phyloP scores from a whole-genome alignment of 805 yeast genomes.

The Kazachstania kunashirensis region DNA sequence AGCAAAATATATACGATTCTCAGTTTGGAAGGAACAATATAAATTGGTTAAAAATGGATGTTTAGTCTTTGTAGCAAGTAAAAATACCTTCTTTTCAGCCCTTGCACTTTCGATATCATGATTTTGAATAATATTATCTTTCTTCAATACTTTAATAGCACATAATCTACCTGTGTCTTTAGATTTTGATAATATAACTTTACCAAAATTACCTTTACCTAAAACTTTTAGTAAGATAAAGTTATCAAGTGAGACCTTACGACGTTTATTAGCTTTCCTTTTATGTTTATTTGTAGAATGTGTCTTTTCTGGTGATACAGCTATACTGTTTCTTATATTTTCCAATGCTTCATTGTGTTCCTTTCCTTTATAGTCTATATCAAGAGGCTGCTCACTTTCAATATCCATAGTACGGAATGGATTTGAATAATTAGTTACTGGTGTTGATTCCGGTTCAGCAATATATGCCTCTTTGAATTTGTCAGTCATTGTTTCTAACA shows the following conservation, averaged over 20 bases:
- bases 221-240: constrained; percentile 88
- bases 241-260: constrained; percentile 86
- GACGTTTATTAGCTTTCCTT: constrained; percentile 34
- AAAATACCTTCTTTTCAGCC: constrained; percentile 87
- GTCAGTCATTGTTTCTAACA: not conserved
- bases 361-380: not conserved
- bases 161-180: constrained; percentile 71
- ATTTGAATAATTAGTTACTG: constrained; percentile 9
- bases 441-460: constrained; percentile 2
- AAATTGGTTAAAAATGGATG: constrained; percentile 90
- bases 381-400: constrained; percentile 10
- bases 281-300: constrained; percentile 15
- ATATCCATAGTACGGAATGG: constrained; percentile 23
- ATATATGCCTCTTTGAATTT: not conserved
- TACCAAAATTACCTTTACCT: constrained; percentile 98
- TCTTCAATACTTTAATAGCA: constrained; percentile 94
- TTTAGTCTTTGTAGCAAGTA: constrained; percentile 69
- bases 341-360: not conserved
- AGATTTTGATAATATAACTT: constrained; percentile 94
- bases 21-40: constrained; percentile 96
- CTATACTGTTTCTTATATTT: constrained; percentile 2
- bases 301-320: constrained; percentile 19
- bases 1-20: constrained; percentile 91
- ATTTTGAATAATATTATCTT: constrained; percentile 88
- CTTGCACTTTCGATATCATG: constrained; percentile 93